These are phyloP conservation scores for Amylostereum areolatum DNA, from an alignment of 1,284 basidiomycete species.

Conservation along the genomic window DNA sequence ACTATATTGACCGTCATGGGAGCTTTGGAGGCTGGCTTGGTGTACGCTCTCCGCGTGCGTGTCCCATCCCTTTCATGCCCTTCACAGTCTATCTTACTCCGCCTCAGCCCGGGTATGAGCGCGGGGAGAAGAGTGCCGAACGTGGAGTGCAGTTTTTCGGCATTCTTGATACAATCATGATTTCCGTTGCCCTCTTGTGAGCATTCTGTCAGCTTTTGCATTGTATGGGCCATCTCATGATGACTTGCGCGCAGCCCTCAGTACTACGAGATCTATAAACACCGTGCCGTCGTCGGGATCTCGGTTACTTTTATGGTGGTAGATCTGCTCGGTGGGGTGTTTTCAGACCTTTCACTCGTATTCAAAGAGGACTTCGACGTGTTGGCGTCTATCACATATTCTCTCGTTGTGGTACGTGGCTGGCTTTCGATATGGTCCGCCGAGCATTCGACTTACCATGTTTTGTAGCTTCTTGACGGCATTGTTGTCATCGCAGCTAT, in stretches of 20 bases:
- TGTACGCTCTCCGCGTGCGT: conserved; percentile 50
- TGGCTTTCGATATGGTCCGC: not conserved
- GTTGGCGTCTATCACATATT: conserved; percentile 60
- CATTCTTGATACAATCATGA: conserved; percentile 53
- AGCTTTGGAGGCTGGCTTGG: conserved; percentile 55
- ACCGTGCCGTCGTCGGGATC: conserved; percentile 68
- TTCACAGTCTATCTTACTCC: conserved; percentile 9
- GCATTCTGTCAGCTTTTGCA: conserved; percentile 16
- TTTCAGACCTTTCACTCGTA: conserved; percentile 62
- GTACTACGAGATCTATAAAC: conserved; percentile 66
- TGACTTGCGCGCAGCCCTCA: conserved; percentile 31
- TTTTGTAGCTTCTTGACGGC: conserved; percentile 47
- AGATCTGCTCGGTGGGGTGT: conserved; percentile 70
- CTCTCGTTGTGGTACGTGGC: conserved; percentile 47
- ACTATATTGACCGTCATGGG: conserved; percentile 38
- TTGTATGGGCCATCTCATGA: not conserved
- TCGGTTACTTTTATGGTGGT: conserved; percentile 66
- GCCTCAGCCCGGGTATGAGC: conserved; percentile 33
- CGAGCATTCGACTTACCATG: not conserved
- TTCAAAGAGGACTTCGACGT: conserved; percentile 66
- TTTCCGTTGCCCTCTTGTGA: conserved; percentile 56
- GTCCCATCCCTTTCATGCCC: conserved; percentile 9
- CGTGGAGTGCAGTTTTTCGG: conserved; percentile 59
- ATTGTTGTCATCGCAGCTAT: conserved; percentile 51
- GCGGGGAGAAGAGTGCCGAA: conserved; percentile 28